phyloP scores from a whole-genome alignment of 1,139 yeast species.

The Kodamaea arcana region DNA sequence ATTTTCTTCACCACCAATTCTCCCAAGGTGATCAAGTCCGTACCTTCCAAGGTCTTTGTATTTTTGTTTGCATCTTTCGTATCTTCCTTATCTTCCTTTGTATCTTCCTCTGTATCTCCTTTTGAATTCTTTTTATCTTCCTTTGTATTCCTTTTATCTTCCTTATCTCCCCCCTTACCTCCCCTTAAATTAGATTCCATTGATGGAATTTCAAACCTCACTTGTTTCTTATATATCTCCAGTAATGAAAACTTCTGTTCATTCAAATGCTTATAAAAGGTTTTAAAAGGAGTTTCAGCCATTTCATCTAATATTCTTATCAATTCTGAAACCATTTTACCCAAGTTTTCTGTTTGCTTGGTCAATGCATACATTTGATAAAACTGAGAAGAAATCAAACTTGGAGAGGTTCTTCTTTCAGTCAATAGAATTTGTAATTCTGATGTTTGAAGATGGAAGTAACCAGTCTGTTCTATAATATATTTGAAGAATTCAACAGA shows the following conservation, averaged over 20 bases:
- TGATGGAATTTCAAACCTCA: neutral
- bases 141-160: too few species aligned
- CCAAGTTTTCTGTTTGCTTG: slow-evolving; percentile 10
- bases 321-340: slow-evolving; percentile 9
- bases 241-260: slow-evolving; percentile 5
- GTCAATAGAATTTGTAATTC: slow-evolving; percentile 1
- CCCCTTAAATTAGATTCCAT: too few species aligned
- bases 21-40: too few species aligned
- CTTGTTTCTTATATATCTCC: neutral
- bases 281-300: slow-evolving; percentile 4
- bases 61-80: too few species aligned
- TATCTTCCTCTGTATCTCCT: too few species aligned
- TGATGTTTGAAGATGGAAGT: slow-evolving; percentile 10
- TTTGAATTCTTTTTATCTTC: neutral
- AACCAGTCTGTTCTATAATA: slow-evolving; percentile 14
- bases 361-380: slow-evolving; percentile 19
- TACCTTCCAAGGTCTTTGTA: too few species aligned
- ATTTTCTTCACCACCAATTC: slow-evolving; percentile 1
- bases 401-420: slow-evolving; percentile 10
- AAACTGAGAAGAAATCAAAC: slow-evolving; percentile 15
- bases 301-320: slow-evolving; percentile 14
- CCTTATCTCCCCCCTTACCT: too few species aligned
- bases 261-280: slow-evolving; percentile 2
- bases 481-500: slow-evolving; percentile 15
- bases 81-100: neutral